Evolutionary conservation across 306 rosid genomes (phyloP).

Genomic region (Malus asiatica): DNA sequence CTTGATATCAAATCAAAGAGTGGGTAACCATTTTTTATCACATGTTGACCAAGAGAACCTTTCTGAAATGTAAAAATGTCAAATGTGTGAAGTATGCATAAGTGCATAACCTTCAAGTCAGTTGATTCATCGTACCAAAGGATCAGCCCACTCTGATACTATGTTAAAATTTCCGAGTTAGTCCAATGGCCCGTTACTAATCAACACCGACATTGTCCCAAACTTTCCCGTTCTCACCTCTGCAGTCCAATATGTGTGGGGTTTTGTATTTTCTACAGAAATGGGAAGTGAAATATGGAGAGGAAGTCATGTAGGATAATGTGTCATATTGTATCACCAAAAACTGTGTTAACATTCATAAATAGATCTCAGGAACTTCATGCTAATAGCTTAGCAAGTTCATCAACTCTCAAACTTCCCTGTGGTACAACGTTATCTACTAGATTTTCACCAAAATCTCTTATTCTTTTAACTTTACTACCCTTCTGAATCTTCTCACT

Average conservation of each 20-base stretch:
- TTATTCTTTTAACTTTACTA: conserved; percentile 30
- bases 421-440: conserved; percentile 51
- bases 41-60: too few species aligned
- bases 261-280: background rate
- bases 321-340: background rate
- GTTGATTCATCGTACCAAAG: background rate
- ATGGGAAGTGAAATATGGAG: background rate
- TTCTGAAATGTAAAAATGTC: background rate
- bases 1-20: background rate
- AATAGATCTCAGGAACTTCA: conserved; percentile 17
- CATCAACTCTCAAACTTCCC: conserved; percentile 81
- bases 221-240: background rate
- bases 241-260: background rate
- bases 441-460: conserved; percentile 37
- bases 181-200: background rate
- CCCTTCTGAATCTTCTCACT: conserved; percentile 29
- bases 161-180: too few species aligned
- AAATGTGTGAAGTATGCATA: background rate
- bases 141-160: background rate
- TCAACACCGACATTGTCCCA: background rate
- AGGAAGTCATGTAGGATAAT: background rate
- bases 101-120: background rate
- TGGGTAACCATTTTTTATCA: too few species aligned
- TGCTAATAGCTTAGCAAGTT: conserved; percentile 71
- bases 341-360: background rate